These are phyloP conservation scores for Trypanosoma grayi DNA, from an alignment of 208 protist genomes.

Conservation along the genomic window DNA sequence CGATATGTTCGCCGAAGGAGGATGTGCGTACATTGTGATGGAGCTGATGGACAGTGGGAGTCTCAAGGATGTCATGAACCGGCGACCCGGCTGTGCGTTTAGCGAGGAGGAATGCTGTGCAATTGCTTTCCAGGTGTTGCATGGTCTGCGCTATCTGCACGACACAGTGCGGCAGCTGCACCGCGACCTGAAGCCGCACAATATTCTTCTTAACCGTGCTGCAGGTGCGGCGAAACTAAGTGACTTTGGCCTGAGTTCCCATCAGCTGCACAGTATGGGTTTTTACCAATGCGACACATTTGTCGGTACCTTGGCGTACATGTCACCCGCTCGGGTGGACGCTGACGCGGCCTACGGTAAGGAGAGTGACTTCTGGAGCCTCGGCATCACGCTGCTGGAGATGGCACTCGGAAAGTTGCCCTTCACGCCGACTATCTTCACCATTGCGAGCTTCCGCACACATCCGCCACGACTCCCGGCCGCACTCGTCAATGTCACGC, in stretches of 20 bases:
- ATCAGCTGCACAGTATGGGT: constrained; percentile 27
- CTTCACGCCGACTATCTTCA: constrained; percentile 22
- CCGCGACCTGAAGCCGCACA: constrained; percentile 96
- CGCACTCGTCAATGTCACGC: background rate
- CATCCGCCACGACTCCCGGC: constrained; percentile 22
- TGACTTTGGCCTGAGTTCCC: constrained; percentile 72
- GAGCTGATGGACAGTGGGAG: constrained; percentile 32
- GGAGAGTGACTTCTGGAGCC: constrained; percentile 34
- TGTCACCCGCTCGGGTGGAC: constrained; percentile 31
- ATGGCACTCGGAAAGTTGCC: constrained; percentile 29
- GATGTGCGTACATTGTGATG: constrained; percentile 27
- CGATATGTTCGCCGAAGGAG: constrained; percentile 19
- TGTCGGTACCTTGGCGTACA: constrained; percentile 37
- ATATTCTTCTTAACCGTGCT: constrained; percentile 95
- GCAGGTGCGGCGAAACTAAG: constrained; percentile 88
- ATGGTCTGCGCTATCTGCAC: constrained; percentile 27
- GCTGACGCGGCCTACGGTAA: constrained; percentile 27
- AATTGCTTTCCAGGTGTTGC: constrained; percentile 32
- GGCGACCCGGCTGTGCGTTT: constrained; percentile 8
- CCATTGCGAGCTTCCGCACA: constrained; percentile 13
- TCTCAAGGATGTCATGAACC: constrained; percentile 23
- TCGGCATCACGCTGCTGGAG: constrained; percentile 34
- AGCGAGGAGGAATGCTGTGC: constrained; percentile 25
- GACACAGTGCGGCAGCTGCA: constrained; percentile 57
- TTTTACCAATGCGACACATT: constrained; percentile 29